Evolutionary conservation across 2,329 filamentous ascomycete species (phyloP).

Genomic region (Fusarium austroafricanum): DNA sequence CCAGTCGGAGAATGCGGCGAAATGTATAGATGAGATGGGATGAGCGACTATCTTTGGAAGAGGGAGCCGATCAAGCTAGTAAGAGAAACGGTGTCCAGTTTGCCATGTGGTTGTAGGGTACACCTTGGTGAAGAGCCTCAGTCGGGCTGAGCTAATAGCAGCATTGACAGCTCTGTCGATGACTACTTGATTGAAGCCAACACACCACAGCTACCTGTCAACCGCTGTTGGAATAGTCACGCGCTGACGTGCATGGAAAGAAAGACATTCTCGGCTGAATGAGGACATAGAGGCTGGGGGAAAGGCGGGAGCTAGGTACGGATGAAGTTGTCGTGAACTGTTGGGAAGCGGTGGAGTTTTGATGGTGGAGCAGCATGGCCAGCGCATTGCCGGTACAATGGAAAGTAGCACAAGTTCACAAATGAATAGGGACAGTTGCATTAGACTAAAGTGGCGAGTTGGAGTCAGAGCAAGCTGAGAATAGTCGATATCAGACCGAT

Average conservation of each 20-base stretch:
- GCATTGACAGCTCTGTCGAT: not conserved
- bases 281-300: slow-evolving; percentile 30
- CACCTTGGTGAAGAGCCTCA: not conserved
- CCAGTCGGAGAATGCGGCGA: slow-evolving; percentile 29
- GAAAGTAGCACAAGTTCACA: slow-evolving; percentile 29
- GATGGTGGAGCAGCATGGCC: slow-evolving; percentile 40
- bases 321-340: slow-evolving; percentile 41
- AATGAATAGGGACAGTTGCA: slow-evolving; percentile 25
- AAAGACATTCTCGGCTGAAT: slow-evolving; percentile 35
- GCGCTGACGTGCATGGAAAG: slow-evolving; percentile 45
- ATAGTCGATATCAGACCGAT: slow-evolving; percentile 17
- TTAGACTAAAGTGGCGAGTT: slow-evolving; percentile 24
- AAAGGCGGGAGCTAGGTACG: slow-evolving; percentile 21
- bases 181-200: slow-evolving; percentile 9
- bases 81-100: slow-evolving; percentile 1
- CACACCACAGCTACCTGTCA: slow-evolving; percentile 29
- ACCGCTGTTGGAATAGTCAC: slow-evolving; percentile 21
- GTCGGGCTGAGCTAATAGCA: slow-evolving; percentile 2
- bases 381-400: slow-evolving; percentile 40
- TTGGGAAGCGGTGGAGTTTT: slow-evolving; percentile 37
- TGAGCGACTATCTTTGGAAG: slow-evolving; percentile 8
- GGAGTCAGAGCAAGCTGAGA: slow-evolving; percentile 27
- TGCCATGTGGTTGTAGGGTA: not conserved
- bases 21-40: slow-evolving; percentile 11
- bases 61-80: slow-evolving; percentile 5